Evolutionary conservation across 257 asterid genomes (phyloP), one percentile per base, ranked within the genome.

Genomic region (Cordia subcordata): DNA sequence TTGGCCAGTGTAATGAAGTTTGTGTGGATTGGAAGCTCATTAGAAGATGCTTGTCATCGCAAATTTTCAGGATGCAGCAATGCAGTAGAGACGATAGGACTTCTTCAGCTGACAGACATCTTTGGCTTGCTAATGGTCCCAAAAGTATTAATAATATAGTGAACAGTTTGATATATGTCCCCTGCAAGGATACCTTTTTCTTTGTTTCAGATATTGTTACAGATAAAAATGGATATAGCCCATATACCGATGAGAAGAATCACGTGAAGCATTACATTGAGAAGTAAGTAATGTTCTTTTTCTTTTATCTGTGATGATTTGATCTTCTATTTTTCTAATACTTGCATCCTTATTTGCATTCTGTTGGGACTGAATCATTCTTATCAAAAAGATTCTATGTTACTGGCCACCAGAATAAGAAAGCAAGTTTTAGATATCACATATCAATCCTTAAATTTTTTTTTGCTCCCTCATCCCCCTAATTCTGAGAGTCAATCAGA

Each of bases 161-260:
- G 59, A 73, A 79, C 73, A 86, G 99, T 81, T 81, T 89, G 88
- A 91, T 88, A 49, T 93, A 86, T 68, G 89, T 83, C 61, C 94
- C 95, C 42, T 80, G 86, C 82, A 93, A 67, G 74, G 49, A 68
- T 23, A 77, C 60, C 27, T 93, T 86, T 78, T 89, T 73, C 85
- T 89, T 93, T 70, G 72, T 93, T 64, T 71, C 92, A 68, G 99
- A 79, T 55, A 77, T 86, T 72, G 59, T 78, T 57, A 58, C 33
- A n/a, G 76, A 73, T 57, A 80, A 66, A 70, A 79, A 76, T 68
- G 95, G 84, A 62, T 69, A 75, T 75, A 78, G 81, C 78, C 65
- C 62, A 49, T 71, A 65, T 52, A 79, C 77, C 66, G 83, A 76
- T 55, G 71, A 85, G 17, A 78, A 68, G 69, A 82, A 54, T 76